Base-by-base conservation (phyloP, 108 stramenopile genomes). In the Fistulifera solaris region DNA sequence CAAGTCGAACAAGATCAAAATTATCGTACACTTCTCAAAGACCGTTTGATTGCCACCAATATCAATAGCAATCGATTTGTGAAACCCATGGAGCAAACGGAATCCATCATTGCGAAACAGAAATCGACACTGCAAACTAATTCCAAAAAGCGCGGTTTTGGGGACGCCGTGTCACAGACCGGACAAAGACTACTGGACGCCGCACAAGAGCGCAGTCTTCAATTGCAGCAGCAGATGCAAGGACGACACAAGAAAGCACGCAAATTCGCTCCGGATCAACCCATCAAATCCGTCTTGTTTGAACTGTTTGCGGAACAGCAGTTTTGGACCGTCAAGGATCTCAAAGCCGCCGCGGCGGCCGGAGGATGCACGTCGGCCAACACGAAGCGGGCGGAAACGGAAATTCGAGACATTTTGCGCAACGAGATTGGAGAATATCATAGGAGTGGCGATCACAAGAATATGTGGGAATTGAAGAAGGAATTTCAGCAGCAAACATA, bases 401-500 rank as follows among this genome's bases (percentile, higher is more conserved):
- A 90, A 58, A 74, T 85, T 42, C 68, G 85, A 42, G 80, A 82
- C 24, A 68, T 80, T 1, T 39, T 90, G 45, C 47, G 65, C 46
- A 21, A 17, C 21, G 85, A 91, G 27, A 83, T 91, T 59, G 83
- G 72, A 6, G 77, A 81, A 12, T 91, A 81, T 68, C 83, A 85
- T 64, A 70, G 81, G 35, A 73, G 63, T 18, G 89, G 89, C 10
- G 89, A 87, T 67, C 68, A 83, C 55, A 91, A 87, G 71, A 83
- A 75, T 52, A 76, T 64, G 39, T 76, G 74, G 74, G 68, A 70
- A 35, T 49, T 76, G 39, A 48, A 58, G 5, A 70, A 70, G 54
- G 74, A 76, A 22, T 76, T 69, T 56, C 74, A 76, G 23, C 48
- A 59, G 24, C 56, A 43, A 24, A 44, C 14, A 14, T 57, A 57